Evolutionary conservation across 2,329 filamentous ascomycete species (phyloP).

Genomic region (Fusarium virguliforme): DNA sequence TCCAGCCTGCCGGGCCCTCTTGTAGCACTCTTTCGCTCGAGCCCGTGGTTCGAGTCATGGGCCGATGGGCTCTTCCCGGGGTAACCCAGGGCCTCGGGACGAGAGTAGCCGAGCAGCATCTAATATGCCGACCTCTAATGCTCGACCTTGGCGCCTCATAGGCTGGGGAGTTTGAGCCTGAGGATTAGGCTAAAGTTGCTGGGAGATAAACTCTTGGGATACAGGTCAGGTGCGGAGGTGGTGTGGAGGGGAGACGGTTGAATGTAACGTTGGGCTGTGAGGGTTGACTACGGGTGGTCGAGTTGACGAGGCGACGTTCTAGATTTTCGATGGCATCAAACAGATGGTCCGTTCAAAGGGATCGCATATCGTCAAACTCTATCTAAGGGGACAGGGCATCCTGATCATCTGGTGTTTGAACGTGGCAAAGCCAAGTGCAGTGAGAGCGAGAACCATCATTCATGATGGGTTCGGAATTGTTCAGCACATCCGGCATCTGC

Average conservation of each 20-base stretch:
- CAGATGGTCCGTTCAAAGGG: not conserved
- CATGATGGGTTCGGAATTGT: not conserved
- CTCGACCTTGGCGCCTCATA: not conserved
- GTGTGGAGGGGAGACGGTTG: not conserved
- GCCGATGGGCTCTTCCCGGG: slow-evolving; percentile 5
- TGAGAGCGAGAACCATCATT: not conserved
- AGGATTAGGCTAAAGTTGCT: slow-evolving; percentile 31
- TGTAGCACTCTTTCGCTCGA: not conserved
- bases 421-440: slow-evolving; percentile 4
- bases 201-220: not conserved
- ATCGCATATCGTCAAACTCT: too few relatives aligned
- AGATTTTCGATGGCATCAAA: not conserved
- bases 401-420: too few relatives aligned
- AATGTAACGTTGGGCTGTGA: not conserved
- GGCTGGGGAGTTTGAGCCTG: not conserved
- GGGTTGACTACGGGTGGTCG: not conserved
- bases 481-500: not conserved
- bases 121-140: slow-evolving; percentile 3
- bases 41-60: slow-evolving; percentile 2
- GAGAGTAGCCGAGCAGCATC: slow-evolving; percentile 27
- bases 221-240: slow-evolving; percentile 4
- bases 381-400: too few relatives aligned
- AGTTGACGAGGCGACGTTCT: not conserved
- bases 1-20: slow-evolving; percentile 28
- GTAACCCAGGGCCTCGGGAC: slow-evolving; percentile 35